Evolutionary conservation across 2,329 filamentous ascomycete genomes (phyloP), one percentile per base, ranked within the genome.

Genomic region (Beauveria australis): DNA sequence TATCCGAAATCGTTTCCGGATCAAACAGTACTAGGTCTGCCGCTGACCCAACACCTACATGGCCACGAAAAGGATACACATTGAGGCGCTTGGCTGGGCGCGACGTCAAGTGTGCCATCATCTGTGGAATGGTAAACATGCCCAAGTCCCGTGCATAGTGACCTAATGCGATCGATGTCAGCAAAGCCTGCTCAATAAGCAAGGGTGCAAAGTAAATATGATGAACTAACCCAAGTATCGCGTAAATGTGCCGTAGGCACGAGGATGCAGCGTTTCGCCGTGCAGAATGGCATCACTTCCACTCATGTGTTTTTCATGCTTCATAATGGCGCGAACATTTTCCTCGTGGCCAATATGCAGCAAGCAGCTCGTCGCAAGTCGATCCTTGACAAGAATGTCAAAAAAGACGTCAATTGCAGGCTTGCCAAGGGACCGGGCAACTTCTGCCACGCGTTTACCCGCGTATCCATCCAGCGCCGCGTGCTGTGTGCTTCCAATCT

Each of bases 281-380:
- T 67, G 66, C 37, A 67, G 54, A 49, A 67, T 67, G 8, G 63
- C 66, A 53, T 67, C 66, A 46, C 66, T 67, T 9, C 66, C 66
- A 8, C 59, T 52, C 66, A 67, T 67, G 53, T 67, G 66, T 14
- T 66, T 66, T 26, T 63, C 63, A 53, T 67, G 66, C 54, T 67
- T 62, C 66, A 67, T 67, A 1, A 67, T 67, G n/a, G 61, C 57
- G 37, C 59, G 53, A 5, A 67, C 66, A 18, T 67, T 67, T 16
- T 66, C 64, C 19, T 67, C 66, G 49, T 67, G 63, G n/a, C 66
- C 66, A 10, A 67, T 59, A 33, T 67, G 66, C 66, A 67, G 65
- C 7, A 67, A 54, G 48, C 63, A 66, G 62, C 63, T 65, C 14
- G 66, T 67, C 3, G 66, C 62, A 3, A 67, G 64, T 9, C 61